Evolutionary conservation across 2,329 filamentous ascomycete genomes (phyloP), one percentile per base, ranked within the genome.

Genomic region (Scolecobasidium constrictum): DNA sequence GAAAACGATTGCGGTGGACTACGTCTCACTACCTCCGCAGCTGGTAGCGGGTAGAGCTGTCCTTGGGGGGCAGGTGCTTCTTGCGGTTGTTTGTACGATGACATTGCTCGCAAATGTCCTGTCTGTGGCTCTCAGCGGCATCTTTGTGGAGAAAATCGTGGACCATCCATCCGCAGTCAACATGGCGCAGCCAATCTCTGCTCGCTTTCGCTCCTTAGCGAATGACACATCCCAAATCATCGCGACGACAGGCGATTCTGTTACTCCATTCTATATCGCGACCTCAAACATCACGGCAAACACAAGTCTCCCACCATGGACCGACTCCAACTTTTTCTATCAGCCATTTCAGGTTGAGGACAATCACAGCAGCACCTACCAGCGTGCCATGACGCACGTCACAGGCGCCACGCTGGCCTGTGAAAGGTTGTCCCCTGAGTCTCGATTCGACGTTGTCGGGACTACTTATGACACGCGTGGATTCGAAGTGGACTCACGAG

Each of bases 11-110:
- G 65, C 71, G 0, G 46, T 73, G 0, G 52, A 71, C 3, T 81
- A 79, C 42, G 69, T 64, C 0, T 72, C 74, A 0, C 46, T 78
- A 0, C 76, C 77, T 0, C 74, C 76, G 0, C 73, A 76, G 18
- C 53, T 80, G 0, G 59, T 64, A 0, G 4, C 75, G 0, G 65
- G 63, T 49, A 61, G 67, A 28, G 73, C 75, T 0, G 1, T 72
- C 0, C 57, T 53, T 2, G 58, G 66, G 0, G 44, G 54, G 0
- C 75, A 80, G 37, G 56, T 69, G 1, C 23, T 72, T 0, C 57
- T 80, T 0, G 64, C 55, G 0, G 35, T 62, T 0, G 58, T 79
- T 0, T 77, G 74, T 42, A 4, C 56, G 0, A 66, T 72, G 43
- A 63, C 70, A 0, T 46, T 79, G 0, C 53, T 75, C 0, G 63